Evolutionary conservation across 495 filamentous ascomycete species (phyloP), one percentile per base, ranked within the genome.

Genomic region (Aspergillus baeticus): DNA sequence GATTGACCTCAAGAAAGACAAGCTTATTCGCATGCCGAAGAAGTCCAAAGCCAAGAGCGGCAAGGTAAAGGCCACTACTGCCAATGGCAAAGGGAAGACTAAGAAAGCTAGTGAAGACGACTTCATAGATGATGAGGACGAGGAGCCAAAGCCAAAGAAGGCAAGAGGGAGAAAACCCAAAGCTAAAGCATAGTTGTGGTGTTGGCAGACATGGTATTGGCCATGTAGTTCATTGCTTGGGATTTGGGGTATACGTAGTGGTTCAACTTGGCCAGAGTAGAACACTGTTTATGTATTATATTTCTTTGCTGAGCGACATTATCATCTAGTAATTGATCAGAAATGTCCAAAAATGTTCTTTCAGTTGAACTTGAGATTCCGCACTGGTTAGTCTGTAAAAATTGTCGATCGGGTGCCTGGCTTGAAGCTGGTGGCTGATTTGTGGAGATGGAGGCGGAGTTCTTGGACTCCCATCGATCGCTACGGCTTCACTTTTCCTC

Each of bases 21-120:
- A 97, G 68, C 97, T 96, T 69, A 90, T 97, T 67, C 96, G 93
- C 71, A 78, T 85, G 64, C 88, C 92, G 10, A 96, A 96, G 77
- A 86, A 83, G 65, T 73, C 77, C 34, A 38, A 18, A 36, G 34
- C 47, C 18, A 74, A 74, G 56, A 68, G 65, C 29, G 55, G 64
- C 22, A 66, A 72, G n/a, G 68, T 8, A 29, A 29, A 29, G 26
- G 26, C 4, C 26, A 4, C 26, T 4, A 29, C 26, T 4, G 8
- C 70, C 38, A 82, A 76, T 60, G 70, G 57, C 14, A 88, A 84
- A 50, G 45, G 20, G 61, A 90, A 89, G 75, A 69, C 70, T 1
- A 80, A 80, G 59, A 82, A 81, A 46, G 74, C 63, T 18, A 71
- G 59, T 8, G 69, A 69, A 10, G 73, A 76, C 47, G 76, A 73